Base-by-base conservation (phyloP, 331 rosid genomes). In the Cucumis variabilis region DNA sequence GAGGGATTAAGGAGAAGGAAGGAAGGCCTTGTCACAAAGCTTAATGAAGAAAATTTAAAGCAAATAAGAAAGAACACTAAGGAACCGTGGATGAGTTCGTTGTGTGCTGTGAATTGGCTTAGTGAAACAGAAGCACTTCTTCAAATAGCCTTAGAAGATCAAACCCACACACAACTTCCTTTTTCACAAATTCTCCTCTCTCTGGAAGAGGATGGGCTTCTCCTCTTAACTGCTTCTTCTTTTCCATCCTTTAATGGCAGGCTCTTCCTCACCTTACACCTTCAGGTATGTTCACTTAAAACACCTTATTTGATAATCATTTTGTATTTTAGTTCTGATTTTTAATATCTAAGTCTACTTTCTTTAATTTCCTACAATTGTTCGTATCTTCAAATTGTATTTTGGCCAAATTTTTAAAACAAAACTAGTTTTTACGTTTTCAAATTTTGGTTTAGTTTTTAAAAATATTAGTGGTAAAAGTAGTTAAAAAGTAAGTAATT, bases 201-300 rank as follows among this genome's bases (percentile, higher is more conserved):
- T 79, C 77, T 93, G 21, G 93, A 93, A 70, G 88, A 85, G 68
- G 86, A 91, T 81, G 96, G 93, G 0, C 87, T 92, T 87, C 20
- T 83, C 27, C 78, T 91, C 15, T 82, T 91, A 11, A 89, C 90
- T 73, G 93, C 91, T 87, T 90, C 93, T 77, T 91, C 91, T 17
- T 88, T 88, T 69, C 90, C 84, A 72, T 92, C 91, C 74, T 88
- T 87, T 86, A 91, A 83, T 55, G 93, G 90, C 5, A 92, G 91
- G 62, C 20, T 89, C 87, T 91, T 94, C 91, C 72, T 85, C 37
- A 89, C 80, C 87, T 55, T 94, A 77, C 96, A 92, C 87, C 80
- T 93, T 58, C 63, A 58, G 21, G 63, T 58, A 58, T 14, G 62
- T 55, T 55, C 3, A 15, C 0, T 3, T 50, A 1, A 11, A 1